phyloP scores from a whole-genome alignment of 2,329 filamentous ascomycete species.

The Fusarium proliferatum region DNA sequence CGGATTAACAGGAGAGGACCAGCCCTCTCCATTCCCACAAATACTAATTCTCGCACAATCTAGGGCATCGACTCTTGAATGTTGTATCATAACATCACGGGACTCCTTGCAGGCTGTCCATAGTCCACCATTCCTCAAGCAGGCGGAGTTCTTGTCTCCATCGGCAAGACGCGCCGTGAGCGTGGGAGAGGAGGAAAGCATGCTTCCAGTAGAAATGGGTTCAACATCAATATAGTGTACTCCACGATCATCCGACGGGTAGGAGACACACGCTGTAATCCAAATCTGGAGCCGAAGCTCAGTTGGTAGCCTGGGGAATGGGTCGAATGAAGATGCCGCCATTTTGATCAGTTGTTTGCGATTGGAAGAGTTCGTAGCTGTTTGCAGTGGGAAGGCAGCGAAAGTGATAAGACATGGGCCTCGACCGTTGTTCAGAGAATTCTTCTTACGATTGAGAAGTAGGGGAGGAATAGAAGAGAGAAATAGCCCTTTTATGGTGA shows the following conservation, averaged over 20 bases:
- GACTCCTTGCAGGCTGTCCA: slow-evolving; percentile 19
- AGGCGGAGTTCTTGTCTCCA: not conserved
- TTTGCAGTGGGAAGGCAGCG: fast-evolving
- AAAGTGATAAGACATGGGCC: not conserved
- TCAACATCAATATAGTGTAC: not conserved
- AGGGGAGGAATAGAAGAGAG: no score
- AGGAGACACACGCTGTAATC: not conserved
- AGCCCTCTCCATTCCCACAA: fast-evolving
- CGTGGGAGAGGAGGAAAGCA: fast-evolving
- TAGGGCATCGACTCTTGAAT: not conserved
- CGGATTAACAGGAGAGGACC: not conserved
- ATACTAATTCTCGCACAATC: not conserved
- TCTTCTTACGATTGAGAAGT: not conserved
- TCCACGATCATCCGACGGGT: not conserved
- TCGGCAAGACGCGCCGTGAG: not conserved
- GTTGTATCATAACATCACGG: not conserved
- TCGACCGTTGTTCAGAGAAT: fast-evolving
- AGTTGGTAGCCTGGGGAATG: not conserved
- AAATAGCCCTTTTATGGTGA: not conserved
- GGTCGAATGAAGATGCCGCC: not conserved
- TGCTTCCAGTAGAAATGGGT: not conserved
- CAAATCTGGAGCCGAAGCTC: not conserved
- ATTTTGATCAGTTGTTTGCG: not conserved
- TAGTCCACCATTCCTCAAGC: not conserved
- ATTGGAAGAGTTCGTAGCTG: not conserved